Conservation (phyloP, 2,329 filamentous ascomycete species). For the Elsinoe perseae region DNA sequence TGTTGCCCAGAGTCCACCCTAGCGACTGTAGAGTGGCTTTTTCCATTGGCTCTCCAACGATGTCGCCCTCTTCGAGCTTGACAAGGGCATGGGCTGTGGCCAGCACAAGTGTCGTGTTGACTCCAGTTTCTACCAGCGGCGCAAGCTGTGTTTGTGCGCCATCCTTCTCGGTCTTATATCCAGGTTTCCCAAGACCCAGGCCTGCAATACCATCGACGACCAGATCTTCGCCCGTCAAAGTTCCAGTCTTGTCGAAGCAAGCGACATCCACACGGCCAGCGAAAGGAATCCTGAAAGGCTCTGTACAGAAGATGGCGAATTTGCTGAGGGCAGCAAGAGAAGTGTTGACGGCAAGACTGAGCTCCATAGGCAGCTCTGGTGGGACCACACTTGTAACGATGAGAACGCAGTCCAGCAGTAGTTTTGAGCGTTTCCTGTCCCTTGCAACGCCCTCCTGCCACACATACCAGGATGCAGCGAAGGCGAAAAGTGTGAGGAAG, state of each 20-base stretch:
- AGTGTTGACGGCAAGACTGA: conserved; percentile 95
- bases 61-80: conserved; percentile 90
- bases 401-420: conserved; percentile 91
- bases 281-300: conserved; percentile 95
- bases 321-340: conserved; percentile 90
- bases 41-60: conserved; percentile 98
- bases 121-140: conserved; percentile 59
- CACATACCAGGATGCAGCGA: conserved; percentile 97
- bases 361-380: conserved; percentile 96
- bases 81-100: conserved; percentile 93
- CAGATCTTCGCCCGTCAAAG: conserved; percentile 88
- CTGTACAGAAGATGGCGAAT: conserved; percentile 96
- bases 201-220: conserved; percentile 96
- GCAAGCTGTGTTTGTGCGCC: conserved; percentile 76
- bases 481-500: conserved; percentile 89
- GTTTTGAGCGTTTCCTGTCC: conserved; percentile 94
- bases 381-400: conserved; percentile 97
- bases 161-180: conserved; percentile 62
- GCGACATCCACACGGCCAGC: conserved; percentile 92
- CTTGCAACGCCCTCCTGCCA: conserved; percentile 93
- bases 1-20: conserved; percentile 85
- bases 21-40: conserved; percentile 86
- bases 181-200: conserved; percentile 62
- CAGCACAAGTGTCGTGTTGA: conserved; percentile 85
- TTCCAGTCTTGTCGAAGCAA: conserved; percentile 98